These are phyloP conservation scores for Aspergillus avenaceus DNA, from an alignment of 495 filamentous ascomycete species.

Conservation along the genomic window DNA sequence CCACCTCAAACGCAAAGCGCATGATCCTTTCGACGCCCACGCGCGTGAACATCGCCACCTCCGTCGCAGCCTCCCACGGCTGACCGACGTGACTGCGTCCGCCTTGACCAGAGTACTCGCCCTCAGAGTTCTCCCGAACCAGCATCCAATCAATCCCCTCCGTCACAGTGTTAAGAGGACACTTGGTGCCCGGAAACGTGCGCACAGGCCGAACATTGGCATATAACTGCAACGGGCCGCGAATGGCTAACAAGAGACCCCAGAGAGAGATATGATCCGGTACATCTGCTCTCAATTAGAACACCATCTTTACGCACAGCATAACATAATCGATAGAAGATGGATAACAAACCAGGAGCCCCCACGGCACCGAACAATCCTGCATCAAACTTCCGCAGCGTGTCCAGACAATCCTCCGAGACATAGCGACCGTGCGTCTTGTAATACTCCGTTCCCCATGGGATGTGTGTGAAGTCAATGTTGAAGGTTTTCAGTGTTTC, in stretches of 20 bases:
- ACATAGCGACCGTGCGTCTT: conserved; percentile 50
- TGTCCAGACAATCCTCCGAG: conserved; percentile 46
- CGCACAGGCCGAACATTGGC: conserved; percentile 52
- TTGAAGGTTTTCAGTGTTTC: conserved; percentile 41
- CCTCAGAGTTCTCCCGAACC: conserved; percentile 54
- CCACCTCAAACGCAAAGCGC: conserved; percentile 53
- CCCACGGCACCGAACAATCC: conserved; percentile 57
- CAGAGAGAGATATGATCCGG: conserved; percentile 56
- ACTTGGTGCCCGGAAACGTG: conserved; percentile 44
- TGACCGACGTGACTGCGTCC: conserved; percentile 45
- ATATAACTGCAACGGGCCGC: conserved; percentile 50
- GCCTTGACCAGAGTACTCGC: conserved; percentile 54
- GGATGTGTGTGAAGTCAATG: conserved; percentile 45
- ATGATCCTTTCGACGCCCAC: conserved; percentile 52
- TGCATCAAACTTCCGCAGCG: conserved; percentile 47
- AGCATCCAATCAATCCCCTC: conserved; percentile 52
- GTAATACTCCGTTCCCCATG: conserved; percentile 50
- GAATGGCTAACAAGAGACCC: conserved; percentile 51
- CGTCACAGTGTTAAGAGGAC: conserved; percentile 39
- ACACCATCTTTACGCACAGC: neutral
- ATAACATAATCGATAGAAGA: neutral
- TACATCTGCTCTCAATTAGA: conserved; percentile 35
- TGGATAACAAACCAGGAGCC: conserved; percentile 37
- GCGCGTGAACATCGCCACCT: conserved; percentile 53
- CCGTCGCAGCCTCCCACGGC: conserved; percentile 51